Percentiles rank a stretch among this genome's conserved stretches.
Evolutionary conservation across 345 rosid species (phyloP).

Genomic region (Eutrema heterophyllum): DNA sequence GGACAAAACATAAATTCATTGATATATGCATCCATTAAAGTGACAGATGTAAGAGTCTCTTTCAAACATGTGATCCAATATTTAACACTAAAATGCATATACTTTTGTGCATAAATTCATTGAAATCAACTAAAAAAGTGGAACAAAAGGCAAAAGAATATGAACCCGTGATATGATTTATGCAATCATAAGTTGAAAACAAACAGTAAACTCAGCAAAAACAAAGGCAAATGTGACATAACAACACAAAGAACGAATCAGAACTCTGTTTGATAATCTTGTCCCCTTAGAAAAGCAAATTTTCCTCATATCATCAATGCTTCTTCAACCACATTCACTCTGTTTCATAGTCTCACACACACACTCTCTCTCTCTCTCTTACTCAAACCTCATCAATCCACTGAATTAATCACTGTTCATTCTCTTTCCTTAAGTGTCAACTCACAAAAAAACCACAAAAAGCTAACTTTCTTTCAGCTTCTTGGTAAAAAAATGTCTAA

Average conservation of each 20-base stretch:
- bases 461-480: neutral
- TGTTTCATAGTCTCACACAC: neutral
- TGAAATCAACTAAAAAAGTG: neutral
- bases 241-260: slow-evolving; percentile 20
- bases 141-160: slow-evolving; percentile 9
- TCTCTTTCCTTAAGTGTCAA: slow-evolving; percentile 23
- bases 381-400: slow-evolving; percentile 3
- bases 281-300: slow-evolving; percentile 12
- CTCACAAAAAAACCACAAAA: neutral
- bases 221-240: slow-evolving; percentile 22
- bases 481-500: slow-evolving; percentile 7
- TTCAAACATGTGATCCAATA: slow-evolving; percentile 14
- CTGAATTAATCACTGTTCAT: slow-evolving; percentile 12
- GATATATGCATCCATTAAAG: neutral
- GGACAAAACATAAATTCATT: neutral
- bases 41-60: neutral
- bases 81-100: slow-evolving; percentile 5
- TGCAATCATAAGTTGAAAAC: slow-evolving; percentile 21
- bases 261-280: slow-evolving; percentile 19
- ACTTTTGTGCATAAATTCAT: neutral
- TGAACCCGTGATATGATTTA: slow-evolving; percentile 27
- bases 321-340: slow-evolving; percentile 29
- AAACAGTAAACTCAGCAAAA: slow-evolving; percentile 17
- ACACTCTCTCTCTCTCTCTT: neutral
- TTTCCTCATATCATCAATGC: slow-evolving; percentile 23